Conservation (phyloP, 1,284 basidiomycete species). For the Lentinula novae-zelandiae region DNA sequence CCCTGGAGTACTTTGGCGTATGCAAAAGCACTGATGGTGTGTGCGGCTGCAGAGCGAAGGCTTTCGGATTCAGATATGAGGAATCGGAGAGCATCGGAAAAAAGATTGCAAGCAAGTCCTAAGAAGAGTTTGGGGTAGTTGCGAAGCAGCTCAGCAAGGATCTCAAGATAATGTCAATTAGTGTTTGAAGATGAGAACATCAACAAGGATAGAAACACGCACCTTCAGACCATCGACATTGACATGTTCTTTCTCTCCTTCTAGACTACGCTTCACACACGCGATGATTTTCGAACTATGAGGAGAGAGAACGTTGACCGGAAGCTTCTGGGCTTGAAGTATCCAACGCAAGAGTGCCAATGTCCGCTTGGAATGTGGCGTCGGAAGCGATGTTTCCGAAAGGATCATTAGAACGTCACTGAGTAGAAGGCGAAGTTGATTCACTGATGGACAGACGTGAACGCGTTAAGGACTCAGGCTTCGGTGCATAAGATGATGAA, state of each 20-base stretch:
- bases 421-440: slow-evolving; percentile 40
- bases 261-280: slow-evolving; percentile 32
- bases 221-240: slow-evolving; percentile 43
- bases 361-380: slow-evolving; percentile 41
- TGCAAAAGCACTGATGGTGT: slow-evolving; percentile 39
- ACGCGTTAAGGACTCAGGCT: not conserved
- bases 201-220: not conserved
- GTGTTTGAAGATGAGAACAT: slow-evolving; percentile 4
- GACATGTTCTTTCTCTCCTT: slow-evolving; percentile 24
- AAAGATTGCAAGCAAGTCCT: slow-evolving; percentile 26
- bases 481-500: not conserved
- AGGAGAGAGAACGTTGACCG: slow-evolving; percentile 30
- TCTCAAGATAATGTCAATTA: slow-evolving; percentile 26
- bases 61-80: slow-evolving; percentile 29
- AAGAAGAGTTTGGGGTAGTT: slow-evolving; percentile 29
- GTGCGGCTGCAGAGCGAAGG: slow-evolving; percentile 34
- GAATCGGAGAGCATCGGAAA: slow-evolving; percentile 34
- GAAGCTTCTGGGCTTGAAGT: slow-evolving; percentile 44
- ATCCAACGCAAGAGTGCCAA: slow-evolving; percentile 45
- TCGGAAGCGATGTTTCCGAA: slow-evolving; percentile 30
- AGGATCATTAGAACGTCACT: slow-evolving; percentile 30
- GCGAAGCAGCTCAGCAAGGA: slow-evolving; percentile 35
- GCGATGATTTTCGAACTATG: slow-evolving; percentile 25
- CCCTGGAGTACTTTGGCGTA: slow-evolving; percentile 24
- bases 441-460: slow-evolving; percentile 24